Conservation (phyloP, 163 green algal species). For the Scenedesmus sp. region DNA sequence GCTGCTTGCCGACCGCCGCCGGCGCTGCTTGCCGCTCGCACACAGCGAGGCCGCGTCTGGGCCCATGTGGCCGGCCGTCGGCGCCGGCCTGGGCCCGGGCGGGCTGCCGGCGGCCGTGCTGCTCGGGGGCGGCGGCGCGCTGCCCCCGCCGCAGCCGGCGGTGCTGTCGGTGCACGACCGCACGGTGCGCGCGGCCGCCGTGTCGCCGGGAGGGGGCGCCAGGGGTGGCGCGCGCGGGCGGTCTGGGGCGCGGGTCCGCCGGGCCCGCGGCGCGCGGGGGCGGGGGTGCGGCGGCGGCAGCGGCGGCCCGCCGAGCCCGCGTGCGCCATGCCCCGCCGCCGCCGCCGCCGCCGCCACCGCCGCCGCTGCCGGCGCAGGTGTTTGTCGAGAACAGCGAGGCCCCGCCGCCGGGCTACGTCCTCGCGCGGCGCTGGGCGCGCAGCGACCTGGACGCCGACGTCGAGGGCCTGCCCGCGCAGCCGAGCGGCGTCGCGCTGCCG, state of each 20-base stretch:
- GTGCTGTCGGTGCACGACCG: slow-evolving; percentile 19
- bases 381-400: slow-evolving; percentile 22
- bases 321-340: too few relatives aligned
- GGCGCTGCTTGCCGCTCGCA: too few relatives aligned
- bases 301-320: background rate
- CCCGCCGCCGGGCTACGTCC: slow-evolving; percentile 13
- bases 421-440: slow-evolving; percentile 28
- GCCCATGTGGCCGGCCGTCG: background rate
- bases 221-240: background rate
- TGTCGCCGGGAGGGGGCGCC: background rate
- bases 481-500: slow-evolving; percentile 10
- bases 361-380: background rate
- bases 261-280: background rate
- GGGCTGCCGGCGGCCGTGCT: slow-evolving; percentile 1
- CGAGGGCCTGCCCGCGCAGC: background rate
- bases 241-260: background rate
- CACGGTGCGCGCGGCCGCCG: background rate
- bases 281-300: background rate
- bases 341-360: background rate
- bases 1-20: too few relatives aligned
- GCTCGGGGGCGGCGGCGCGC: background rate
- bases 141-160: slow-evolving; percentile 16
- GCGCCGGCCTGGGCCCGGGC: background rate
- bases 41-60: background rate
- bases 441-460: slow-evolving; percentile 29